These are phyloP conservation scores for Rugonectria rugulosa DNA, from an alignment of 2,329 filamentous ascomycete genomes.

Conservation along the genomic window DNA sequence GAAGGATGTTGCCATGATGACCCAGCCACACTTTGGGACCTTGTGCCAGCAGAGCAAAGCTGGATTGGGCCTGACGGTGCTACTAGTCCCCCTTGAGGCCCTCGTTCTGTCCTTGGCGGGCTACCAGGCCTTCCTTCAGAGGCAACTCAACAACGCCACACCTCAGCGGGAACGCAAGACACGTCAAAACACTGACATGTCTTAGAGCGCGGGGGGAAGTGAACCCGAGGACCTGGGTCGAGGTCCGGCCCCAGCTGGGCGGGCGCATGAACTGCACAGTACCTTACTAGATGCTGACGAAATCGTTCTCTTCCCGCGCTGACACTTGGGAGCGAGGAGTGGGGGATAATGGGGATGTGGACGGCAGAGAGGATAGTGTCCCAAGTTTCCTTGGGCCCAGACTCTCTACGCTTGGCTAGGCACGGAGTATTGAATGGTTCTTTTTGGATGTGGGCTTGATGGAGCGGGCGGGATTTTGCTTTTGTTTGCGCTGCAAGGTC, in stretches of 20 bases:
- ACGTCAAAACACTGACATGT: slow-evolving; percentile 35
- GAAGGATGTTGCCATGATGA: slow-evolving; percentile 59
- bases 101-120: slow-evolving; percentile 55
- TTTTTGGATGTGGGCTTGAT: neutral
- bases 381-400: slow-evolving; percentile 7
- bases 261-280: neutral
- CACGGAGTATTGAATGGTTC: neutral
- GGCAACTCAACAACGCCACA: slow-evolving; percentile 42
- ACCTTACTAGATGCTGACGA: neutral
- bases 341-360: neutral
- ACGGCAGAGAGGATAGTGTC: neutral
- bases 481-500: slow-evolving; percentile 23
- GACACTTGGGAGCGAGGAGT: neutral
- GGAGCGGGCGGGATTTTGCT: neutral
- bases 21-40: slow-evolving; percentile 61
- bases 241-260: slow-evolving; percentile 6
- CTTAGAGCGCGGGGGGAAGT: slow-evolving; percentile 20
- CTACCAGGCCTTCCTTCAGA: slow-evolving; percentile 55
- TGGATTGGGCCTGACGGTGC: slow-evolving; percentile 60
- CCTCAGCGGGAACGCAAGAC: slow-evolving; percentile 44
- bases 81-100: slow-evolving; percentile 65
- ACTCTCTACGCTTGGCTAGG: slow-evolving; percentile 23
- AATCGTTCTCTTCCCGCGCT: neutral
- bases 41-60: slow-evolving; percentile 65
- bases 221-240: slow-evolving; percentile 20